These are phyloP conservation scores for Xylaria palmicola DNA, from an alignment of 495 filamentous ascomycete species.

Conservation along the genomic window DNA sequence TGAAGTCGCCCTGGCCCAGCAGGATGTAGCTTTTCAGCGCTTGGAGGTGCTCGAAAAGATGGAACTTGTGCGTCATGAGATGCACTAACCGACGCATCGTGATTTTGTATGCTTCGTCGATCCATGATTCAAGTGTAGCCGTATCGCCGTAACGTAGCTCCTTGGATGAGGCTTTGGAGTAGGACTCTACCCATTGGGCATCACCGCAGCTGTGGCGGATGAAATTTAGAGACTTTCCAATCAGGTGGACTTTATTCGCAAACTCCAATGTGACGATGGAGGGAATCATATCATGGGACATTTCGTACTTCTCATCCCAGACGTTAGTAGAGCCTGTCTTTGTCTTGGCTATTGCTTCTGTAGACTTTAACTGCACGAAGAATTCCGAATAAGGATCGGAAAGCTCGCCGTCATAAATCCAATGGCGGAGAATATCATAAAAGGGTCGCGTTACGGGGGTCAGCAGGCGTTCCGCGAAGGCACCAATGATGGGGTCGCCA, in stretches of 20 bases:
- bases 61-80: slow-evolving; percentile 91
- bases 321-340: slow-evolving; percentile 69
- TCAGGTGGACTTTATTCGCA: slow-evolving; percentile 91
- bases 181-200: slow-evolving; percentile 90
- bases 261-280: slow-evolving; percentile 90
- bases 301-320: slow-evolving; percentile 96
- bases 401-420: slow-evolving; percentile 98
- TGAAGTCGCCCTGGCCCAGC: slow-evolving; percentile 95
- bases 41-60: slow-evolving; percentile 85
- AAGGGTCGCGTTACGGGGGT: slow-evolving; percentile 92
- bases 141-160: slow-evolving; percentile 94
- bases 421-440: slow-evolving; percentile 92
- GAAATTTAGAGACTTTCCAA: slow-evolving; percentile 97
- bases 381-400: slow-evolving; percentile 96
- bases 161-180: slow-evolving; percentile 91
- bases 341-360: slow-evolving; percentile 57
- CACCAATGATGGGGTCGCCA: slow-evolving; percentile 90
- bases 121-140: slow-evolving; percentile 82
- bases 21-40: slow-evolving; percentile 95
- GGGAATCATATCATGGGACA: slow-evolving; percentile 82
- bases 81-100: slow-evolving; percentile 95
- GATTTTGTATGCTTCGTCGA: slow-evolving; percentile 95
- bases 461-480: slow-evolving; percentile 90
- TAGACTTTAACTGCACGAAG: slow-evolving; percentile 78
- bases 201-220: slow-evolving; percentile 94